Conservation (phyloP, 2,329 filamentous ascomycete species). For the Diaporthe destruens region DNA sequence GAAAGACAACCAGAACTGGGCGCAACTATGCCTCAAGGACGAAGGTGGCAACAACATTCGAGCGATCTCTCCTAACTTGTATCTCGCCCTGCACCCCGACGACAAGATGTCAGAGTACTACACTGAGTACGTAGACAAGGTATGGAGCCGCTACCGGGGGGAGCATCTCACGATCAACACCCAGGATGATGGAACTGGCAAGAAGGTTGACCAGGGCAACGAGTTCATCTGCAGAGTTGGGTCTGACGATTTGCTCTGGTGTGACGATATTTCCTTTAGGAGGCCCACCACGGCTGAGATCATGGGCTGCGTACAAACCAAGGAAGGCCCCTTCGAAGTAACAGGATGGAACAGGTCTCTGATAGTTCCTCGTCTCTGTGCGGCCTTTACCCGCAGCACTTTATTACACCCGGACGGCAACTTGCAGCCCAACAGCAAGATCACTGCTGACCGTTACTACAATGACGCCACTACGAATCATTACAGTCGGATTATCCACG, state of each 20-base stretch:
- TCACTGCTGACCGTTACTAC: constrained; percentile 29
- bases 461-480: not conserved
- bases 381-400: constrained; percentile 25
- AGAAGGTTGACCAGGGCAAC: not conserved
- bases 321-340: constrained; percentile 20
- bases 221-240: constrained; percentile 10
- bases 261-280: not conserved
- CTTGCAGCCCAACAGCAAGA: constrained; percentile 16
- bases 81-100: constrained; percentile 15
- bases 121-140: constrained; percentile 6
- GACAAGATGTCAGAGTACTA: constrained; percentile 29
- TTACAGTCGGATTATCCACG: constrained; percentile 30
- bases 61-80: constrained; percentile 32
- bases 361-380: constrained; percentile 36
- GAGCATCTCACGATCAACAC: constrained; percentile 24
- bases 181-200: not conserved
- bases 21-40: constrained; percentile 1
- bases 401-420: constrained; percentile 5
- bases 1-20: constrained; percentile 22
- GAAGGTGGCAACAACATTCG: not conserved
- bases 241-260: not conserved
- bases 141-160: constrained; percentile 1
- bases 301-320: constrained; percentile 33
- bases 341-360: not conserved
- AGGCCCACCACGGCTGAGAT: constrained; percentile 29